These are phyloP conservation scores for Pseudogymnoascus sp. DNA, from an alignment of 2,329 filamentous ascomycete species.

Conservation along the genomic window DNA sequence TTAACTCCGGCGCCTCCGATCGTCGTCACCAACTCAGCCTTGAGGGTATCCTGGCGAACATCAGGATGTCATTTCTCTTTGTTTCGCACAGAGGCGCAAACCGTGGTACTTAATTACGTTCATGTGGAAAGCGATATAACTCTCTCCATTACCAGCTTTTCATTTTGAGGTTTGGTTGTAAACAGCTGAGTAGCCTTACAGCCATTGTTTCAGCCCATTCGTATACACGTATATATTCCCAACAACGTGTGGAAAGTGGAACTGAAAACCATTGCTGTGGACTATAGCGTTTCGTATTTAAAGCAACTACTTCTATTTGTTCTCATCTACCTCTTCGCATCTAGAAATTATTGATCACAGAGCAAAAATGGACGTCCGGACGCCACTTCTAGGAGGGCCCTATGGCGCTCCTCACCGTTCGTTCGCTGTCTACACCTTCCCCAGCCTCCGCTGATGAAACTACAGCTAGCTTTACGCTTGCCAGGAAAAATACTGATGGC, in stretches of 20 bases:
- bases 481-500: slow-evolving; percentile 20
- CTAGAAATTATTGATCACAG: background rate
- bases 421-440: background rate
- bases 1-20: background rate
- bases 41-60: background rate
- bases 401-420: background rate
- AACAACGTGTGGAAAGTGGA: background rate
- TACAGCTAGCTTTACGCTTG: slow-evolving; percentile 23
- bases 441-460: slow-evolving; percentile 11
- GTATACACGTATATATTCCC: background rate
- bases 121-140: background rate
- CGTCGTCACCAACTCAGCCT: slow-evolving; percentile 3
- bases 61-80: background rate
- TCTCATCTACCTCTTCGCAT: too few relatives aligned
- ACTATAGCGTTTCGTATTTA: background rate
- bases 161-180: background rate
- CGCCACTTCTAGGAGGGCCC: background rate
- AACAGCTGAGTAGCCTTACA: background rate
- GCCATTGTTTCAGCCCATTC: background rate
- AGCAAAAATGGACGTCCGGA: slow-evolving; percentile 1
- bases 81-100: background rate
- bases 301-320: background rate
- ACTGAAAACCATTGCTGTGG: background rate
- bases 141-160: background rate
- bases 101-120: background rate